Percentiles rank a stretch among this genome's conserved stretches.
Evolutionary conservation across 192 early-diverging fungal genomes (phyloP).

Genomic region (Ambispora gerdemannii): DNA sequence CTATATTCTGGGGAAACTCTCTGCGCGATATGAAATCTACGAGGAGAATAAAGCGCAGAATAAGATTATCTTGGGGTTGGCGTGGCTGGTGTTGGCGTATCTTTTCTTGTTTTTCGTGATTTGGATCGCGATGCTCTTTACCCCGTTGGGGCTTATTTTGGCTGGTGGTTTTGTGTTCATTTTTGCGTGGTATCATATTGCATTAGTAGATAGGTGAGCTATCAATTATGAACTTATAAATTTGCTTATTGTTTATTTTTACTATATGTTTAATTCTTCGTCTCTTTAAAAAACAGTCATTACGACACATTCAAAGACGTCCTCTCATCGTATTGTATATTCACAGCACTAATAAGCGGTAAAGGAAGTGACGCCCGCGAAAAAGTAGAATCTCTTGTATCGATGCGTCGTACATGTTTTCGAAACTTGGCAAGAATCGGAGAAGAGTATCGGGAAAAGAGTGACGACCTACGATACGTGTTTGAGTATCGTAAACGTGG

Average conservation of each 20-base stretch:
- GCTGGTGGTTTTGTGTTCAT: constrained; percentile 29
- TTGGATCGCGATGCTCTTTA: constrained; percentile 37
- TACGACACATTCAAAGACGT: constrained; percentile 27
- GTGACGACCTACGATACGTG: constrained; percentile 23
- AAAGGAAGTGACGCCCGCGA: constrained; percentile 17
- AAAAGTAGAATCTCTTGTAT: constrained; percentile 1
- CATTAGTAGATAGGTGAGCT: constrained; percentile 27
- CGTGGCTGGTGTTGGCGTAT: constrained; percentile 37
- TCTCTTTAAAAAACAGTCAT: constrained; percentile 20
- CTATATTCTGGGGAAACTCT: constrained; percentile 41
- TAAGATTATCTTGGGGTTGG: constrained; percentile 44
- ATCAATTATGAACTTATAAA: not conserved
- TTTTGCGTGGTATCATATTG: constrained; percentile 47
- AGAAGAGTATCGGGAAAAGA: constrained; percentile 21
- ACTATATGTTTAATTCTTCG: not conserved
- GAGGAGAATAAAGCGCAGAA: constrained; percentile 47
- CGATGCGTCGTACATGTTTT: constrained; percentile 2
- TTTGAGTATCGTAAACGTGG: constrained; percentile 6
- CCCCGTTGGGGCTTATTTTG: constrained; percentile 37
- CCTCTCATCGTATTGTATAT: constrained; percentile 23
- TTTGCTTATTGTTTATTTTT: not conserved
- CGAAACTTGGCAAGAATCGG: not conserved
- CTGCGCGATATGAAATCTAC: constrained; percentile 41
- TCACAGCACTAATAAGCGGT: constrained; percentile 6
- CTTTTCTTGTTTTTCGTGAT: constrained; percentile 36